Evolutionary conservation across 2,329 filamentous ascomycete species (phyloP), one percentile per base, ranked within the genome.

Genomic region (Aspergillus sp.): DNA sequence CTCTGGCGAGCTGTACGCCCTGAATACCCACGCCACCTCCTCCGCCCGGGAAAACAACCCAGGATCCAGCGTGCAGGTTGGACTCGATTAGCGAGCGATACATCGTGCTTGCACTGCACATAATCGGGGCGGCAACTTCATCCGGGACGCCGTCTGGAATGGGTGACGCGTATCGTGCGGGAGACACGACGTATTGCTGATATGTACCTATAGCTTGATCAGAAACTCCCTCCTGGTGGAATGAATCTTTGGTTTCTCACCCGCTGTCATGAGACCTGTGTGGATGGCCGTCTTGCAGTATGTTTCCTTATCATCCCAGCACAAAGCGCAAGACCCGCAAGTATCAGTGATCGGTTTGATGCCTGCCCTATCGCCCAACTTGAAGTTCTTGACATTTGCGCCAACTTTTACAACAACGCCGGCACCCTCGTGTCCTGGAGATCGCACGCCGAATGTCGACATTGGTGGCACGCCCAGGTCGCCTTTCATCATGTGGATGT

Each of bases 101-200:
- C 59, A 86, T 82, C 1, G 85, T 86, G 6, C 78, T 80, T 0
- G 81, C 82, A 42, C 75, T 79, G 71, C 84, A 87, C 82, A 86
- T 85, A 57, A 86, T 80, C 0, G 84, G 84, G 0, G 79, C 85
- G 3, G 83, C 84, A n/a, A 83, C 64, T 59, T 81, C 79, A 59
- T 85, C 83, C 0, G 73, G 69, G 0, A 86, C 78, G 0, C 79
- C 82, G 33, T 85, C 80, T 0, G 83, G 83, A 56, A 86, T 85
- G 19, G 78, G 74, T 0, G 77, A 77, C 0, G 82, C 82, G 63
- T 84, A 85, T 42, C 76, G 76, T 13, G 82, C 83, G 1, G 84
- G 83, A 1, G 78, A 80, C 13, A 79, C 75, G 40, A 86, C 72
- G 66, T 87, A 87, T 67, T 87, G 82, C 68, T 85, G 81, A 67